A percentile compares a stretch with the other conserved stretches of the same genome.
These are phyloP conservation scores for Sisymbrium altissimum DNA, from an alignment of 345 rosid species.

Conservation along the genomic window DNA sequence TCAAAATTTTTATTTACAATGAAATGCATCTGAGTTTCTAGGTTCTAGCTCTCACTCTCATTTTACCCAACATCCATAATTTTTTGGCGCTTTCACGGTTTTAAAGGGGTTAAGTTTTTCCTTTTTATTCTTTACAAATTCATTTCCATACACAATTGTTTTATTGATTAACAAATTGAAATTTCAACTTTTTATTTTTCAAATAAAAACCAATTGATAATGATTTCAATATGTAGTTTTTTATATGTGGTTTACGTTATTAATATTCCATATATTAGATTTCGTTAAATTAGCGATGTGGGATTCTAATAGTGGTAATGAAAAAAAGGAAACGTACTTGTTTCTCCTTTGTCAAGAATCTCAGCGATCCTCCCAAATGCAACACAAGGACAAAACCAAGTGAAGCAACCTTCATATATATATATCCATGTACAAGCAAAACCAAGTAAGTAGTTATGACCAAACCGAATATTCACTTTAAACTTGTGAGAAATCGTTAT, in stretches of 20 bases:
- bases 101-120: not conserved
- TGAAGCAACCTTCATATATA: conserved; percentile 43
- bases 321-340: conserved; percentile 30
- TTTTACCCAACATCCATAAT: not conserved
- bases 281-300: not conserved
- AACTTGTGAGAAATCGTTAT: not conserved
- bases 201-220: not conserved
- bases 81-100: too few species aligned
- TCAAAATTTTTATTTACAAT: too few species aligned
- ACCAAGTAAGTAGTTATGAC: not conserved
- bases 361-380: conserved; percentile 53
- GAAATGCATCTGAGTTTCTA: not conserved
- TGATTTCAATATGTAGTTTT: not conserved
- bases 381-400: conserved; percentile 54
- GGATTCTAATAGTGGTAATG: not conserved
- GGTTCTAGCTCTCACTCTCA: not conserved
- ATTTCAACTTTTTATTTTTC: not conserved
- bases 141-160: not conserved
- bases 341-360: conserved; percentile 51
- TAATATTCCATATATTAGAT: not conserved
- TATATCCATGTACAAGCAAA: not conserved
- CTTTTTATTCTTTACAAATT: not conserved
- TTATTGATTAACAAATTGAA: not conserved
- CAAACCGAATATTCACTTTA: not conserved
- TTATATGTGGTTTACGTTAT: not conserved